Evolutionary conservation across 106 monocot species (phyloP), one percentile per base, ranked within the genome.

Genomic region (Phalaenopsis equestris): DNA sequence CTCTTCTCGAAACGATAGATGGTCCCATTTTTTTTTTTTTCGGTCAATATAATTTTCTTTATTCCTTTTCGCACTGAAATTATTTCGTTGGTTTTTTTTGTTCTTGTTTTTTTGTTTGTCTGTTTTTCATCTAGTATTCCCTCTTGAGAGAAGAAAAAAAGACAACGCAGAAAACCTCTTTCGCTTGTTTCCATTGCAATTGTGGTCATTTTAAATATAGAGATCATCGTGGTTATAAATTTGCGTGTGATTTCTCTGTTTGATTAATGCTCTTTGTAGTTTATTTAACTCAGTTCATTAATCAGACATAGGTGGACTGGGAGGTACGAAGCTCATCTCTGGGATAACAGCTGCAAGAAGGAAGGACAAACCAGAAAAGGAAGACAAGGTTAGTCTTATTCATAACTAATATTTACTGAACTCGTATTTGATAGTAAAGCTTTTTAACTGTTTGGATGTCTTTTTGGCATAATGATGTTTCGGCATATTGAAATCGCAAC

Each of bases 341-440:
- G 93, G 93, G 93, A 93, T 47, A 93, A 93, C 79, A 93, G 93
- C 73, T 93, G 93, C 89, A 93, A 93, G 82, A 93, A 89, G 81
- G 93, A 93, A 86, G 93, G 93, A 6, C 93, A 93, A 72, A 89
- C 90, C 41, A 90, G 93, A 84, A 93, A 93, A 86, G 93, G 93
- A 80, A 90, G 90, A 70, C 93, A 93, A 93, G 93, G 93, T 93
- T 52, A n/a, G 87, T 80, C 78, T 8, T 17, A 14, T 77, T 14
- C 30, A 36, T 3, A 30, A 55, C 3, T 24, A 11, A 8, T 11
- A 77, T 11, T 55, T 55, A 0, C 11, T 52, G 1, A 55, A 15
- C 17, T 55, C 3, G 4, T 77, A 4, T 52, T 16, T 52, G 16
- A 24, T 5, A 8, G 1, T 61, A 19, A 19, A 19, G 6, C 1